These are phyloP conservation scores for Entomortierella parvispora DNA, from an alignment of 192 early-diverging fungal genomes.

Conservation along the genomic window DNA sequence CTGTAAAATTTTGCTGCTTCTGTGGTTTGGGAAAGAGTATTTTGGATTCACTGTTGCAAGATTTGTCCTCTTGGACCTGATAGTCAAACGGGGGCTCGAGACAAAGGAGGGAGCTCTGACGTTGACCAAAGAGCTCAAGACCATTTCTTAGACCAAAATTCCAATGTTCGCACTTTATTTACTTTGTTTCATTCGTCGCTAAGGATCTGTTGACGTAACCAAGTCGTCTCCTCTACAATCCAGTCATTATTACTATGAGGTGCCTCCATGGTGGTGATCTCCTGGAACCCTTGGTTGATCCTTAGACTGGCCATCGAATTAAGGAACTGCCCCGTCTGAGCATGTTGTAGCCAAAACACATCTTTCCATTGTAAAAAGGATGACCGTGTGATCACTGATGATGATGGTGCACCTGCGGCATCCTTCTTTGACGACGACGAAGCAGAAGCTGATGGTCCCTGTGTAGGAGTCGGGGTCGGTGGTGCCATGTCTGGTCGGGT, in stretches of 20 bases:
- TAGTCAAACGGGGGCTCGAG: too few species aligned
- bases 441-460: neutral
- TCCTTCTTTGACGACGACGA: neutral
- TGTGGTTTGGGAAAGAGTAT: too few species aligned
- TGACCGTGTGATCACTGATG: neutral
- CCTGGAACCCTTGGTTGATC: constrained; percentile 44
- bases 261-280: constrained; percentile 16
- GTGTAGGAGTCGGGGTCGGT: neutral
- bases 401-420: neutral
- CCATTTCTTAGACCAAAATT: neutral
- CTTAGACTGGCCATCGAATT: constrained; percentile 24
- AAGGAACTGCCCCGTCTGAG: constrained; percentile 23
- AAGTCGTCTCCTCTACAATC: constrained; percentile 49
- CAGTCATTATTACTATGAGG: constrained; percentile 38
- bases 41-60: too few species aligned
- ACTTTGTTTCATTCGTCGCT: constrained; percentile 10
- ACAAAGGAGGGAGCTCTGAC: too few species aligned
- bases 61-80: too few species aligned
- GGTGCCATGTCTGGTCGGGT: constrained; percentile 5
- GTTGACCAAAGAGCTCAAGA: neutral
- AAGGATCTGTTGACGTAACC: constrained; percentile 44
- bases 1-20: too few species aligned
- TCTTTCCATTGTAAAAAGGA: constrained; percentile 23
- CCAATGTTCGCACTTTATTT: constrained; percentile 10
- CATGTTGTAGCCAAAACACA: constrained; percentile 35